Evolutionary conservation across 306 rosid species (phyloP), one percentile per base, ranked within the genome.

Genomic region (Gleditsia sinensis): DNA sequence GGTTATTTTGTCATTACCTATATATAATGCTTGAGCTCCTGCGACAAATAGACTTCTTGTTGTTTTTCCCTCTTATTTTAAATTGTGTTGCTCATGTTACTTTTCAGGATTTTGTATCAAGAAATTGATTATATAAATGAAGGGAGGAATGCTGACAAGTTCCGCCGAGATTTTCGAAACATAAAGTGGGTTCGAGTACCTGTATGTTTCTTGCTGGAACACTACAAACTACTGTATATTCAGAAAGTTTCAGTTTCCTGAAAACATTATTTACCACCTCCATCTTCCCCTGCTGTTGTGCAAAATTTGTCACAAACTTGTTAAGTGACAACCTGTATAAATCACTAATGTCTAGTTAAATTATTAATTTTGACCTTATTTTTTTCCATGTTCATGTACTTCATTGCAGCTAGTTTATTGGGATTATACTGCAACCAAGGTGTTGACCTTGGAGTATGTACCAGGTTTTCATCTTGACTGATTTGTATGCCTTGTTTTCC

Each of bases 171-270:
- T 86, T 89, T 92, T 79, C 87, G 96, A 76, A 92, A 92, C 83
- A 75, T 76, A 71, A 92, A 92, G 90, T 92, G 97, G 97, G 97
- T 92, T 70, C 93, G 97, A 77, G 86, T 92, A 54, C 97, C 97
- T 83, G 97, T 89, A 89, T 71, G 97, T 86, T 80, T 80, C 89
- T 78, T 75, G 69, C 83, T 69, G 40, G 75, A 56, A 37, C 67
- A 43, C 83, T 74, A 75, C 28, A 67, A 61, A 45, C 70, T 71
- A 20, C 42, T 60, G 2, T 8, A 6, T 34, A 51, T 61, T 49
- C 55, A 25, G 9, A 64, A 45, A 28, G 67, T 59, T 76, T 68
- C 61, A 43, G 73, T 48, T 67, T 36, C 68, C 62, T 46, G 70
- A 37, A 64, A 45, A 59, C 23, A 20, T 50, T 50, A 64, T 43